phyloP scores from a whole-genome alignment of 768 basidiomycete species.

The Podaxis carcinomalis region DNA sequence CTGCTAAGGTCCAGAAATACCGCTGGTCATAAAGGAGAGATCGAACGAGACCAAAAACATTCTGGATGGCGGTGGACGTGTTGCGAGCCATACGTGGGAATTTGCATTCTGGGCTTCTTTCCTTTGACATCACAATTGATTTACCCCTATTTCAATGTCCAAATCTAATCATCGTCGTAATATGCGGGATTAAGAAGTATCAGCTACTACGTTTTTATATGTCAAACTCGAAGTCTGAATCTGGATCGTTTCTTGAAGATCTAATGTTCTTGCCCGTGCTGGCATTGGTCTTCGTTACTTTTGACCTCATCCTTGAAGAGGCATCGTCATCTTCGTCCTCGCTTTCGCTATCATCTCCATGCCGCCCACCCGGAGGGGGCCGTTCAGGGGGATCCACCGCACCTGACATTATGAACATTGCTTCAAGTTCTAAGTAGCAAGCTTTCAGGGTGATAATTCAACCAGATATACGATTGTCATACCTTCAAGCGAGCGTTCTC shows the following conservation, averaged over 20 bases:
- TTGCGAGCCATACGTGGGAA: constrained; percentile 13
- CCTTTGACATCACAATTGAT: neutral
- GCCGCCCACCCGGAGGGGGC: constrained; percentile 27
- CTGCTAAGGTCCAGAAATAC: constrained; percentile 67
- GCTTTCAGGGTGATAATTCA: neutral
- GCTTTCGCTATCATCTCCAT: constrained; percentile 43
- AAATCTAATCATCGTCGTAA: neutral
- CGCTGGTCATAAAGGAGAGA: constrained; percentile 46
- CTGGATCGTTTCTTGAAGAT: constrained; percentile 44
- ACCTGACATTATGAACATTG: constrained; percentile 57
- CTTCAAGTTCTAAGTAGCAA: constrained; percentile 59
- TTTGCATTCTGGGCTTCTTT: neutral
- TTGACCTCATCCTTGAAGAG: constrained; percentile 54
- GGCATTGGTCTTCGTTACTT: constrained; percentile 51
- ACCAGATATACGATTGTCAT: constrained; percentile 13
- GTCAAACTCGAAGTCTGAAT: constrained; percentile 82
- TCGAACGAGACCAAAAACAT: constrained; percentile 19
- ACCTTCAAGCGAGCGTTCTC: constrained; percentile 79
- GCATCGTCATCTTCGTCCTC: constrained; percentile 40
- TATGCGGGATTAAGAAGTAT: neutral
- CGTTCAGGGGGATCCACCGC: constrained; percentile 58
- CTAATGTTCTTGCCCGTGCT: constrained; percentile 52
- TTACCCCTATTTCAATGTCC: neutral
- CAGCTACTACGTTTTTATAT: constrained; percentile 30
- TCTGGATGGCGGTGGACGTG: constrained; percentile 14